Evolutionary conservation across 2,329 filamentous ascomycete genomes (phyloP).

Genomic region (Fonsecaea pugnacius): DNA sequence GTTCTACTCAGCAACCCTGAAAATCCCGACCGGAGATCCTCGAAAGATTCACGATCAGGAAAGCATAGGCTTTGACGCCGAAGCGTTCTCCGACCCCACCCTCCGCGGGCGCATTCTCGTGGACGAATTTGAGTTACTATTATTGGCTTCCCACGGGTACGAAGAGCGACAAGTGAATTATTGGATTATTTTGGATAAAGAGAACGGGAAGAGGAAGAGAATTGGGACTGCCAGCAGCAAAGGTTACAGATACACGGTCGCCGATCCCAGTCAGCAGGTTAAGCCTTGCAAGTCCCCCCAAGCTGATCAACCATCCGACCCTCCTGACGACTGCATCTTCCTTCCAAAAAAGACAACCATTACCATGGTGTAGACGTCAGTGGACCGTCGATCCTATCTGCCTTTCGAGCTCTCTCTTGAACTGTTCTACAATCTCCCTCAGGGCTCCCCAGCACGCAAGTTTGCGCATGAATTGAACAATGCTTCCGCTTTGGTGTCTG

Average conservation of each 20-base stretch:
- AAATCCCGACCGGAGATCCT: constrained; percentile 2
- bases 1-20: neutral
- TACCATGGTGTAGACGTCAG: constrained; percentile 4
- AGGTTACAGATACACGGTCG: constrained; percentile 1
- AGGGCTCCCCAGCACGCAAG: neutral
- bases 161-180: constrained; percentile 10
- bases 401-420: neutral
- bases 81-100: constrained; percentile 9
- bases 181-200: constrained; percentile 3
- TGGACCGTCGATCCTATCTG: neutral
- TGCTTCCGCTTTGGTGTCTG: neutral
- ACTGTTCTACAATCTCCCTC: neutral
- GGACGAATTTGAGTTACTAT: constrained; percentile 4
- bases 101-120: constrained; percentile 5
- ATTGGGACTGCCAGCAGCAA: constrained; percentile 4
- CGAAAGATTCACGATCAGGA: constrained; percentile 11
- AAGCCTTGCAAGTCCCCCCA: neutral
- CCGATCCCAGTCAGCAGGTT: neutral
- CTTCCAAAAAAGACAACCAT: constrained; percentile 3
- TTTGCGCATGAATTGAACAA: neutral
- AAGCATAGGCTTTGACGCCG: constrained; percentile 3
- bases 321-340: neutral
- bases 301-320: neutral
- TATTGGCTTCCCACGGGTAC: constrained; percentile 9
- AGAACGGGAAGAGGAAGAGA: neutral